A percentile compares a stretch with the other conserved stretches of the same genome.
Evolutionary conservation across 805 yeast species (phyloP).

Genomic region (Candida germanica): DNA sequence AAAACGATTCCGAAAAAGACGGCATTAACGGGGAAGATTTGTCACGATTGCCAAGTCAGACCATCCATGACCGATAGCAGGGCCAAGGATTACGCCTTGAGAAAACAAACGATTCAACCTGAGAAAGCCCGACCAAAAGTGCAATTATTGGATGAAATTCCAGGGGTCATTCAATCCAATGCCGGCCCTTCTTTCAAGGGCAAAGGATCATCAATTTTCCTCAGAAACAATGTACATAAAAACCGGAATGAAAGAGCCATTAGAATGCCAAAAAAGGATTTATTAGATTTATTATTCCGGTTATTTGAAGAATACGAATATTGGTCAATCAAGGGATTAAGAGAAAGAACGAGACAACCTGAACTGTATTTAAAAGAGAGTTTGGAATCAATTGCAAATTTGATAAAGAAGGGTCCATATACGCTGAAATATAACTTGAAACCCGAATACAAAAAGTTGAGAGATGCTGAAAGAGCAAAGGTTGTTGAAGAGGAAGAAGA

Average conservation of each 20-base stretch:
- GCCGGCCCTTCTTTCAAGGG: constrained; percentile 80
- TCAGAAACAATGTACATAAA: constrained; percentile 39
- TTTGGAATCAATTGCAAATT: constrained; percentile 80
- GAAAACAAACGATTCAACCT: constrained; percentile 49
- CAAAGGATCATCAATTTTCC: constrained; percentile 59
- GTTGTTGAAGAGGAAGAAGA: constrained; percentile 60
- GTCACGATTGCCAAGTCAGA: constrained; percentile 86
- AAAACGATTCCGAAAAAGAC: constrained; percentile 89
- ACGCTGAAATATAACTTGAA: constrained; percentile 87
- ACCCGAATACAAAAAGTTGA: constrained; percentile 80
- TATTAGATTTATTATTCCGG: constrained; percentile 82
- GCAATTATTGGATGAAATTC: constrained; percentile 71
- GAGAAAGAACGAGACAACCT: constrained; percentile 93
- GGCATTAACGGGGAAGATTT: constrained; percentile 77
- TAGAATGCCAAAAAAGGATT: constrained; percentile 89
- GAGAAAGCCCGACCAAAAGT: constrained; percentile 57
- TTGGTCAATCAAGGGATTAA: constrained; percentile 92
- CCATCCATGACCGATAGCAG: constrained; percentile 75
- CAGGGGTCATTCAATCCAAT: constrained; percentile 84
- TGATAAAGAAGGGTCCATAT: constrained; percentile 94
- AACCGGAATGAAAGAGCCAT: constrained; percentile 75
- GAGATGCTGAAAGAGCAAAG: constrained; percentile 74
- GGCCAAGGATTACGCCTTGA: constrained; percentile 56
- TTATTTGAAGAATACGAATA: constrained; percentile 93
- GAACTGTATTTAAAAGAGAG: constrained; percentile 90